Percentiles rank a stretch among this genome's conserved stretches.
Evolutionary conservation across 345 rosid genomes (phyloP).

Genomic region (Lenwebbia sp.): DNA sequence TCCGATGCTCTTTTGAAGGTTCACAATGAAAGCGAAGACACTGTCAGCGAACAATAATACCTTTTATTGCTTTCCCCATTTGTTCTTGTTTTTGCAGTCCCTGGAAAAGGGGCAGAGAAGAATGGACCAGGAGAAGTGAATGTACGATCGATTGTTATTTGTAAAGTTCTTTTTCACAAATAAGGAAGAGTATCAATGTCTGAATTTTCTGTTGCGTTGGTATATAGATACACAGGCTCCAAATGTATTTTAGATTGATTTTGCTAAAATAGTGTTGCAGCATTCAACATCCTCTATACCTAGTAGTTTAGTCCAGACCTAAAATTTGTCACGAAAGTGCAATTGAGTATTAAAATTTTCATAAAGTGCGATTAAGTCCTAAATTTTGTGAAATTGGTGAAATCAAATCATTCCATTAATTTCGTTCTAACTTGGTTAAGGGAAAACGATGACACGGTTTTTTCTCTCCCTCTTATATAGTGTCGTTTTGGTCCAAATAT

Average conservation of each 20-base stretch:
- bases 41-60: background rate
- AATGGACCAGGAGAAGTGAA: background rate
- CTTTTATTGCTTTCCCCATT: background rate
- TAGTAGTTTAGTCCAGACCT: background rate
- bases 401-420: too few relatives aligned
- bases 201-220: background rate
- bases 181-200: background rate
- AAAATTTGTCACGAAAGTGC: too few relatives aligned
- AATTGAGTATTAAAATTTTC: too few relatives aligned
- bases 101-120: background rate
- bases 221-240: background rate
- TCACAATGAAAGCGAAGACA: background rate
- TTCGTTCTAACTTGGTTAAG: too few relatives aligned
- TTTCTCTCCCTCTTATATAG: too few relatives aligned
- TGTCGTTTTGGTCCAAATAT: too few relatives aligned
- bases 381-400: too few relatives aligned
- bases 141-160: background rate
- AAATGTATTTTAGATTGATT: background rate
- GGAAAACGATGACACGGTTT: too few relatives aligned
- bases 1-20: background rate
- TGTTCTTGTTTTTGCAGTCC: background rate
- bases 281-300: background rate
- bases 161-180: background rate
- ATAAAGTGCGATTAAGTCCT: too few relatives aligned
- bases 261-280: background rate